phyloP scores from a whole-genome alignment of 345 rosid species.

The Atalantia buxifolia region DNA sequence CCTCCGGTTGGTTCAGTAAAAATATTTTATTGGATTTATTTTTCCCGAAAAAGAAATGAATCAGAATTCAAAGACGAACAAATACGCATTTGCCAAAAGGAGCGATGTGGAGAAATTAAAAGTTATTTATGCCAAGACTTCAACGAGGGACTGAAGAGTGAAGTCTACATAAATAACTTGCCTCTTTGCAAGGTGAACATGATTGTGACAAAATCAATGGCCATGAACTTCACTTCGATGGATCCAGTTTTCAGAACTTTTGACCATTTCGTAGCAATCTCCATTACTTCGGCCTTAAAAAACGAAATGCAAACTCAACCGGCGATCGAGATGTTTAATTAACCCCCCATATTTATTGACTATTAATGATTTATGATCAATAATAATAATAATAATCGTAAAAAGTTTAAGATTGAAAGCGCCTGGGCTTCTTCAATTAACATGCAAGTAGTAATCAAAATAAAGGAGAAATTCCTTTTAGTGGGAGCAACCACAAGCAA shows the following conservation, averaged over 20 bases:
- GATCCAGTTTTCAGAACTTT: conserved; percentile 72
- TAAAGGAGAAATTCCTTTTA: not conserved
- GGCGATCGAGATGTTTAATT: no score
- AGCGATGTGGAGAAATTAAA: no score
- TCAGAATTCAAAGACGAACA: not conserved
- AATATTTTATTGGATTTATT: no score
- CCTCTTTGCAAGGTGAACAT: conserved; percentile 78
- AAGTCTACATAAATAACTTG: no score
- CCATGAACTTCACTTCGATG: conserved; percentile 60
- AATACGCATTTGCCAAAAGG: not conserved
- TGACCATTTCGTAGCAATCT: conserved; percentile 69
- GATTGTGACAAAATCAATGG: conserved; percentile 64
- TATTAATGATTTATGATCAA: no score
- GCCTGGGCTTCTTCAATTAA: no score
- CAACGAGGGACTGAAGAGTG: no score
- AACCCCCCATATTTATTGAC: no score
- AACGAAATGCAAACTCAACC: no score
- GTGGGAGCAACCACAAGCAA: not conserved
- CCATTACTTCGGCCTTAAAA: conserved; percentile 57
- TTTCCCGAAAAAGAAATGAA: not conserved
- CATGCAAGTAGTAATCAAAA: conserved; percentile 10
- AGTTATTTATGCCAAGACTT: no score
- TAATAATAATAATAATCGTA: no score
- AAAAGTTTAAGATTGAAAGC: no score
- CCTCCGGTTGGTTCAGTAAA: conserved; percentile 63